Evolutionary conservation across 768 basidiomycete species (phyloP).

Genomic region (Lentinus tigrinus): DNA sequence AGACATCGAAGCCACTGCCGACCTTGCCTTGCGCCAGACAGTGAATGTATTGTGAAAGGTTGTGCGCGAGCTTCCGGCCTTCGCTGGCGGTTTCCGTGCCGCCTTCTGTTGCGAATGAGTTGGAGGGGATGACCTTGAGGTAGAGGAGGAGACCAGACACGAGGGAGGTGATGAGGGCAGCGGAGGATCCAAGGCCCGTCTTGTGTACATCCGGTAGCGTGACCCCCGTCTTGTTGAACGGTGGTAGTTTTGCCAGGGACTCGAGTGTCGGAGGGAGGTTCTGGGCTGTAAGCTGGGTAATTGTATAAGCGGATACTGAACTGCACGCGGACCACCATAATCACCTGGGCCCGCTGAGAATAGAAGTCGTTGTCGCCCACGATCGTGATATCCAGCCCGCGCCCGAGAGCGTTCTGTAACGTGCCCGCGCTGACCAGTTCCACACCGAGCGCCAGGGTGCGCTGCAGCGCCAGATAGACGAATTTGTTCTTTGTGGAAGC

Average conservation of each 20-base stretch:
- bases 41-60: conserved; percentile 91
- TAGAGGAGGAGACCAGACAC: conserved; percentile 83
- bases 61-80: conserved; percentile 74
- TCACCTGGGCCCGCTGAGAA: conserved; percentile 84
- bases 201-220: conserved; percentile 86
- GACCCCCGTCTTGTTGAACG: conserved; percentile 73
- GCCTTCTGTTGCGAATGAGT: conserved; percentile 41
- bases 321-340: background rate
- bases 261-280: conserved; percentile 60
- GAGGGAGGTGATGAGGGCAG: conserved; percentile 94
- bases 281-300: conserved; percentile 56
- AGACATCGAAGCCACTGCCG: conserved; percentile 96
- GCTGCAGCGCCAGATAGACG: conserved; percentile 84
- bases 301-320: background rate
- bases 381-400: conserved; percentile 75
- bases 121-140: conserved; percentile 55
- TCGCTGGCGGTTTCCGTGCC: conserved; percentile 29
- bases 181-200: conserved; percentile 96
- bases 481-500: conserved; percentile 77
- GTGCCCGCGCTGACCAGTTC: conserved; percentile 52
- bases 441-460: conserved; percentile 64
- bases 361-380: conserved; percentile 98
- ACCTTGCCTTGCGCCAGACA: conserved; percentile 98
- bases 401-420: conserved; percentile 42
- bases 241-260: conserved; percentile 68